Base-by-base conservation (phyloP, 202 grass and related monocot species). In the Brachypodium distachyon region DNA sequence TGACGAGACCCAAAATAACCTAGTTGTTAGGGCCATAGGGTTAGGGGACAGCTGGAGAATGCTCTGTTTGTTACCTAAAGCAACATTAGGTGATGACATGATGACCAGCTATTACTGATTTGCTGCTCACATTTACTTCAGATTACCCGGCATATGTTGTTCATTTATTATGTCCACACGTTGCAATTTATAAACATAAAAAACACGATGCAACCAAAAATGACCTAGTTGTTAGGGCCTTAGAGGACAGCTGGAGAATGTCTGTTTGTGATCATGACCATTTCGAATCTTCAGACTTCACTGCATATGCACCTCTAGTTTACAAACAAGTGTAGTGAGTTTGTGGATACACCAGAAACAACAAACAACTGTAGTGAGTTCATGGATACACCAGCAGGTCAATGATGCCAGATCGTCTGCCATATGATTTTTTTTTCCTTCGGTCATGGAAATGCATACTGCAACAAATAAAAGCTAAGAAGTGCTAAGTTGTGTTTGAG, bases 71-170 rank as follows among this genome's bases (percentile, higher is more conserved):
- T 8, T 33, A 37, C 26, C 42, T 8, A 74, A 16, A 55, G 25
- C 44, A 76, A 56, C 36, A 72, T 52, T 82, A 55, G 51, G 21
- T 55, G 12, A 74, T 79, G 39, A 80, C 47, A 28, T 16, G 47
- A 84, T 49, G 39, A 14, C 22, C n/a, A n/a, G n/a, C 23, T 50
- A 27, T 6, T 53, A 28, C 8, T 22, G 38, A 57, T 29, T 25
- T 36, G 11, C 22, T 54, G 52, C 44, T 39, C 52, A 71, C 12
- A 54, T 69, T 47, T 64, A 80, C 28, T 69, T 57, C 37, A 70
- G 31, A 70, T 26, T 32, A 31, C 47, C 34, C 55, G 70, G 46
- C 36, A 70, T 28, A 12, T 74, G n/a, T 37, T 36, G 70, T 29
- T 49, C 49, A 66, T 26, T 77, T 49, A 12, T 2, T 29, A 62